A percentile compares a stretch with the other conserved stretches of the same genome.
These are phyloP conservation scores for Lonicera japonica DNA, from an alignment of 129 eudicot species.

Conservation along the genomic window DNA sequence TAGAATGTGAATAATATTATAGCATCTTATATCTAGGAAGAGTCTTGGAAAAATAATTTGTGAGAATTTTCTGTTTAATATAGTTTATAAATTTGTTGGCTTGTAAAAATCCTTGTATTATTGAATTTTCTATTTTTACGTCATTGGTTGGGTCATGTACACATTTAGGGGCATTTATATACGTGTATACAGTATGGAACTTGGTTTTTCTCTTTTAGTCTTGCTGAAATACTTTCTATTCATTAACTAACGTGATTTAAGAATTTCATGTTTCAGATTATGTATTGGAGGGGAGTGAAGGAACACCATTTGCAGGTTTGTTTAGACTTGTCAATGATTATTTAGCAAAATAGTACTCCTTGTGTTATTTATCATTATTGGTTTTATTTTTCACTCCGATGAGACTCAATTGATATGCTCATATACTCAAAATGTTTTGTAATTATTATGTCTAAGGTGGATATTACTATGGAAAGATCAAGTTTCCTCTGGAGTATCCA, in stretches of 20 bases:
- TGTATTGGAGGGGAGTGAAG: constrained; percentile 92
- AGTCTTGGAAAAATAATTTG: no score
- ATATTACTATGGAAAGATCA: constrained; percentile 93
- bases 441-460: constrained; percentile 52
- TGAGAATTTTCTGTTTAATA: no score
- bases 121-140: neutral
- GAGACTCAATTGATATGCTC: constrained; percentile 1
- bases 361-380: neutral
- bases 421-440: neutral
- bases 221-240: no score
- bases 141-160: neutral
- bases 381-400: neutral
- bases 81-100: neutral
- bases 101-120: neutral
- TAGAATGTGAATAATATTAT: no score
- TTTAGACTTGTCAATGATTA: neutral
- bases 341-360: neutral
- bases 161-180: neutral
- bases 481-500: constrained; percentile 92
- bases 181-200: neutral
- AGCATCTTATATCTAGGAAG: no score
- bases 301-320: constrained; percentile 96
- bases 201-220: neutral
- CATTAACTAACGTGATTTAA: no score
- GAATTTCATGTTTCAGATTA: constrained; percentile 55